Percentiles rank a stretch among this genome's conserved stretches.
These are phyloP conservation scores for Pseudopediastrum boryanum DNA, from an alignment of 139 green algal species.

Conservation along the genomic window DNA sequence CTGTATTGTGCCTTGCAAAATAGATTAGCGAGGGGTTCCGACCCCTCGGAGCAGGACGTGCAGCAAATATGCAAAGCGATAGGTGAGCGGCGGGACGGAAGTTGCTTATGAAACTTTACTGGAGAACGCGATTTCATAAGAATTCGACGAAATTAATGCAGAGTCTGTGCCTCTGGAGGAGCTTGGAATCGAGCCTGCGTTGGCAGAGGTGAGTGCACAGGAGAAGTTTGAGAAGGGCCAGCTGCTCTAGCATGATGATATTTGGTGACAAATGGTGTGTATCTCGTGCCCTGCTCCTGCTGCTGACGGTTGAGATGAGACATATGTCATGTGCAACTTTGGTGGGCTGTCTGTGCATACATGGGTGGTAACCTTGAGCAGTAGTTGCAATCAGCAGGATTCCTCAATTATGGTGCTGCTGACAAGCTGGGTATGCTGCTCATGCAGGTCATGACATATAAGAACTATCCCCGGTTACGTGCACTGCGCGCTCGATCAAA, in stretches of 20 bases:
- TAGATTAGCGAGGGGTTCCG: background rate
- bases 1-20: too few relatives aligned
- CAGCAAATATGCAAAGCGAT: conserved; percentile 30
- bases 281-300: background rate
- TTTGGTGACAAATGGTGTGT: background rate
- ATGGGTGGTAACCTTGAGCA: background rate
- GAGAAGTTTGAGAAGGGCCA: background rate
- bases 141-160: background rate
- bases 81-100: conserved; percentile 6
- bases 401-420: too few relatives aligned
- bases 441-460: too few relatives aligned
- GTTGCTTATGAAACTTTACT: background rate
- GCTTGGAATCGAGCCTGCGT: conserved; percentile 7
- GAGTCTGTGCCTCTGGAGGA: conserved; percentile 22
- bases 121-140: background rate
- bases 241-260: background rate
- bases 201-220: background rate
- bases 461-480: too few relatives aligned
- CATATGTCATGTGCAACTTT: background rate
- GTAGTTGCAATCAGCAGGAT: too few relatives aligned
- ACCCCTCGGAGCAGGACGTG: conserved; percentile 12
- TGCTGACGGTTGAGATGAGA: background rate
- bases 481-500: too few relatives aligned
- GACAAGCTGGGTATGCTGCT: too few relatives aligned
- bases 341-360: background rate